Conservation (phyloP, 257 asterid genomes). For the Paulownia fortunei region DNA sequence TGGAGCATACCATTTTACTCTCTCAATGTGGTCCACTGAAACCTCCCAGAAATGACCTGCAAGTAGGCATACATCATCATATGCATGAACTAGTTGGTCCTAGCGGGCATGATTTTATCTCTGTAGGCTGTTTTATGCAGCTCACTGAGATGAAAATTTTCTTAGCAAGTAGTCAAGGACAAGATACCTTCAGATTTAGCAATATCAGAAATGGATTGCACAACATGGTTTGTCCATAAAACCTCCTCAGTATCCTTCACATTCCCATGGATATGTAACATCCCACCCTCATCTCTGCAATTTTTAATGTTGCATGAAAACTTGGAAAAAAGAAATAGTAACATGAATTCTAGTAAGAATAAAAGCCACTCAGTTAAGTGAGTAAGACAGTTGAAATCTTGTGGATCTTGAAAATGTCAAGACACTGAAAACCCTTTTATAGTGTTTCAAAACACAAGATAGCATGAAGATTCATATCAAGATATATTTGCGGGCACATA, state of each 20-base stretch:
- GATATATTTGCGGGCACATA: background rate
- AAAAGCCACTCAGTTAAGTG: background rate
- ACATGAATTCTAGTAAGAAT: background rate
- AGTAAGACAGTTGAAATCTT: background rate
- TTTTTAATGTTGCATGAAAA: background rate
- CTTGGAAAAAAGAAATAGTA: constrained; percentile 7
- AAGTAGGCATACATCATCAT: background rate
- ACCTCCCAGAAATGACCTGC: constrained; percentile 84
- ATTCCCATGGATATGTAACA: constrained; percentile 80
- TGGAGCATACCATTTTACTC: constrained; percentile 98
- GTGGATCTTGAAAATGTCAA: constrained; percentile 1
- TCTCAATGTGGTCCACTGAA: constrained; percentile 69
- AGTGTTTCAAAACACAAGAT: background rate
- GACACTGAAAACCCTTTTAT: background rate
- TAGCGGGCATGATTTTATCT: background rate
- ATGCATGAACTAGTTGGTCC: background rate
- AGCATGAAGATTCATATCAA: constrained; percentile 10
- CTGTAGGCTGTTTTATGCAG: background rate
- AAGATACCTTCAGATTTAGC: constrained; percentile 66
- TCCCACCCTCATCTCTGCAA: constrained; percentile 83
- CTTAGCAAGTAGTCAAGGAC: background rate
- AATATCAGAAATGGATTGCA: constrained; percentile 59
- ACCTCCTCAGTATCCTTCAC: constrained; percentile 85
- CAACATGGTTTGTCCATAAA: constrained; percentile 62
- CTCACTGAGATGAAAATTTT: background rate